Conservation (phyloP, 2,329 filamentous ascomycete genomes). For the Escovopsis sp. region DNA sequence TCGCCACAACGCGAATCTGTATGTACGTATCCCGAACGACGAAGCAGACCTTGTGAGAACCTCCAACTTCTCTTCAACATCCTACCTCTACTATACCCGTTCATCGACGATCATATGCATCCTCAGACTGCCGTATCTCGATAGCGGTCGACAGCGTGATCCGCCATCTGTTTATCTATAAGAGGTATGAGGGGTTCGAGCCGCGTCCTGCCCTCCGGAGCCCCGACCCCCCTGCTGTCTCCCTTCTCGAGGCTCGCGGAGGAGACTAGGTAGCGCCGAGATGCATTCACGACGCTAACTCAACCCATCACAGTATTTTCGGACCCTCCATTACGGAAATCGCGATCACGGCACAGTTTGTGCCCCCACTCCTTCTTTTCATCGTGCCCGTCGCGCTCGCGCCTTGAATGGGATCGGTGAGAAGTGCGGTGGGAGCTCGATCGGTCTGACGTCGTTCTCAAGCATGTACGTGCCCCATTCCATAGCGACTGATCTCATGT, state of each 20-base stretch:
- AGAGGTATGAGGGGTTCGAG: too few relatives aligned
- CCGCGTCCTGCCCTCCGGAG: too few relatives aligned
- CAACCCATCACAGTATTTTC: not conserved
- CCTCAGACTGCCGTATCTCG: not conserved
- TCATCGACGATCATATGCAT: conserved; percentile 5
- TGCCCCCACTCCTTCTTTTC: not conserved
- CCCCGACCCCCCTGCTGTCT: not conserved
- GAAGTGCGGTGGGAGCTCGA: conserved; percentile 4
- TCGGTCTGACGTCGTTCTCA: conserved; percentile 10
- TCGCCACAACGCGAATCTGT: conserved; percentile 10
- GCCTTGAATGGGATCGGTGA: conserved; percentile 10
- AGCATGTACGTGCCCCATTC: conserved; percentile 10
- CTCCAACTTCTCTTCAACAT: conserved; percentile 6
- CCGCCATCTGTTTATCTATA: too few relatives aligned
- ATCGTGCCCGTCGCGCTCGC: not conserved
- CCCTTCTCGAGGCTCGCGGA: not conserved
- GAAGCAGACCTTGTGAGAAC: conserved; percentile 5
- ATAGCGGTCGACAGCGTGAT: not conserved
- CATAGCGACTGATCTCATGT: not conserved
- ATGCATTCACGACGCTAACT: not conserved
- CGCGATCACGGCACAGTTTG: not conserved
- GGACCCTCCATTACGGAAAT: too few relatives aligned
- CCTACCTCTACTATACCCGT: not conserved
- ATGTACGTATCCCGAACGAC: conserved; percentile 8
- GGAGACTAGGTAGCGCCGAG: not conserved